Base-by-base conservation (phyloP, 495 filamentous ascomycete genomes). In the Cercophora sp. region DNA sequence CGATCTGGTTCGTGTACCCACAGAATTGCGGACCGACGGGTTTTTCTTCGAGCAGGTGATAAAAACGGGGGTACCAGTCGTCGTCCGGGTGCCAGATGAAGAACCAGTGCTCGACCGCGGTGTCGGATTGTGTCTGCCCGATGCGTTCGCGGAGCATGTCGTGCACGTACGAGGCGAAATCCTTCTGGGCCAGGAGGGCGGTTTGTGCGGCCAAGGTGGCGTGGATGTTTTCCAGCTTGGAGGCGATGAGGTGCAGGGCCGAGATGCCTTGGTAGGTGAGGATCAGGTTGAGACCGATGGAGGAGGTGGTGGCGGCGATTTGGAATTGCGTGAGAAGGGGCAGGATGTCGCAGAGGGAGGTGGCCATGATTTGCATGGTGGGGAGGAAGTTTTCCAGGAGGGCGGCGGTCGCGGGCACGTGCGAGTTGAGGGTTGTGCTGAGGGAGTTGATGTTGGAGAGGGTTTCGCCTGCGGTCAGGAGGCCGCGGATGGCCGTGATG, bases 211-310 rank as follows among this genome's bases (percentile, higher is more conserved):
- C 37, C 4, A 60, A 45, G 15, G 48, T 36, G 24, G 19, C 29
- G 13, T 54, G 44, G 19, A 60, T 60, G 50, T 57, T 53, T 60
- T 87, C 22, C 57, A 66, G 19, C 73, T 85, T 19, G 67, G 71
- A 53, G 75, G 74, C 50, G 80, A 77, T 58, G 75, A 73, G 57
- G 64, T 85, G 52, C 73, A 75, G 54, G 80, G 81, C 31, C 60
- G 86, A 60, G 79, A 87, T 61, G 82, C 85, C 16, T 57, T 77
- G 31, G 65, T 85, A 52, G 68, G 85, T 26, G 63, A 75, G 52
- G 8, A 60, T 39, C n/a, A 57, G n/a, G 44, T 60, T 60, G 40
- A 34, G 25, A 10, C 49, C 58, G 43, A 60, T 60, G n/a, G 54
- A 37, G 24, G 45, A 48, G 5, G 50, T 20, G 11, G 54, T 34